Conservation (phyloP, 768 basidiomycete species). For the Sporobolomyces roseus region DNA sequence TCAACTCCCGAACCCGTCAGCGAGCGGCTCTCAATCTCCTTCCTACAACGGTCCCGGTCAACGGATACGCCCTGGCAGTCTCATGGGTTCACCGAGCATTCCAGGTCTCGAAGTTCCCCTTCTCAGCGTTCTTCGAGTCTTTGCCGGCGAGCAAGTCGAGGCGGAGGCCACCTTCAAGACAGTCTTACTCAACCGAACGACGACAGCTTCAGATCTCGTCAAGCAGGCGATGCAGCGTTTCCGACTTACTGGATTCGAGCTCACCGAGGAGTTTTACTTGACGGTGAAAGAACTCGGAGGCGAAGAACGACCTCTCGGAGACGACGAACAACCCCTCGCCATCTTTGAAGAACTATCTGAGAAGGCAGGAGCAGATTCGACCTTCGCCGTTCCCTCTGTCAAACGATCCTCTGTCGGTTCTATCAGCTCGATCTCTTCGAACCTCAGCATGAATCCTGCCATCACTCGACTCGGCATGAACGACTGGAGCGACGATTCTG, state of each 20-base stretch:
- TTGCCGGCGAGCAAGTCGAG: conserved; percentile 83
- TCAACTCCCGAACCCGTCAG: conserved; percentile 18
- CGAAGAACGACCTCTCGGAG: conserved; percentile 62
- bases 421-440: conserved; percentile 87
- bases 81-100: conserved; percentile 45
- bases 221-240: conserved; percentile 92
- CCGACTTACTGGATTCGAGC: conserved; percentile 54
- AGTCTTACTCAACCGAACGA: conserved; percentile 80
- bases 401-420: conserved; percentile 90
- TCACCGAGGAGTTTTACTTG: conserved; percentile 66
- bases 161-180: conserved; percentile 99
- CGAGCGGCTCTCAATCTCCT: conserved; percentile 22
- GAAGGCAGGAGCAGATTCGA: conserved; percentile 53
- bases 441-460: conserved; percentile 73
- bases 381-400: conserved; percentile 62
- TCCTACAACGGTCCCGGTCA: conserved; percentile 14
- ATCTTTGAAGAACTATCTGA: conserved; percentile 83
- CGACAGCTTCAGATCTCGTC: conserved; percentile 76
- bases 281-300: conserved; percentile 89
- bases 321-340: conserved; percentile 74
- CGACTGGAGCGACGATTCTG: conserved; percentile 94
- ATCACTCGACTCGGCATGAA: conserved; percentile 93
- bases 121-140: conserved; percentile 90
- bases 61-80: conserved; percentile 42
- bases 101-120: conserved; percentile 64